Conservation (phyloP, 805 yeast genomes). For the Tetrapisispora namnaoensis region DNA sequence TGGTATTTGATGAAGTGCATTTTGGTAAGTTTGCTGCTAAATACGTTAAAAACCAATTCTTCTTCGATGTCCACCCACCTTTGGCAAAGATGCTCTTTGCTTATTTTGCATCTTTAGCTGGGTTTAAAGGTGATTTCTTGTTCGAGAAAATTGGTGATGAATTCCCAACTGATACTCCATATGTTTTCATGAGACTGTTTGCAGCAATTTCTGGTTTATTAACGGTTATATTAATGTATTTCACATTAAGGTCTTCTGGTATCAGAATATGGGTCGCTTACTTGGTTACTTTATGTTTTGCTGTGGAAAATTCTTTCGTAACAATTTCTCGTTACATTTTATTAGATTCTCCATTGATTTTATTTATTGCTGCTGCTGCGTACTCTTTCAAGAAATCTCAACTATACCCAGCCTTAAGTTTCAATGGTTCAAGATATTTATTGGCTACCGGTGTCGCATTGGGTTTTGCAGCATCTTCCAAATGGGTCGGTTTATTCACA, state of each 20-base stretch:
- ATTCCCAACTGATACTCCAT: slow-evolving; percentile 50
- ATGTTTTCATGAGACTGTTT: slow-evolving; percentile 55
- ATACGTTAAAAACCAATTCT: slow-evolving; percentile 54
- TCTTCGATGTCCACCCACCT: slow-evolving; percentile 74
- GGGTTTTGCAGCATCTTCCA: slow-evolving; percentile 64
- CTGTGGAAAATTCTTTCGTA: slow-evolving; percentile 54
- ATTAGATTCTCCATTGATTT: slow-evolving; percentile 64
- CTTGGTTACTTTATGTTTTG: slow-evolving; percentile 43
- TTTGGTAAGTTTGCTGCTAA: slow-evolving; percentile 89
- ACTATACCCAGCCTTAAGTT: slow-evolving; percentile 48
- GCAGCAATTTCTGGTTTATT: slow-evolving; percentile 61
- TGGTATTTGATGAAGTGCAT: slow-evolving; percentile 85
- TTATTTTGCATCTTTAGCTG: slow-evolving; percentile 53
- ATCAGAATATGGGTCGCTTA: slow-evolving; percentile 56
- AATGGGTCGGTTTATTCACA: slow-evolving; percentile 78
- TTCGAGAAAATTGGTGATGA: slow-evolving; percentile 55
- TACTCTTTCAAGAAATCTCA: slow-evolving; percentile 60
- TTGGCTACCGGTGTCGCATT: slow-evolving; percentile 52
- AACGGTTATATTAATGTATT: slow-evolving; percentile 53
- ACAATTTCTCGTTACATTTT: slow-evolving; percentile 68
- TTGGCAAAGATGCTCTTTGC: slow-evolving; percentile 66
- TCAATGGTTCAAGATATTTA: slow-evolving; percentile 48
- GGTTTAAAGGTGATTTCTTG: slow-evolving; percentile 59
- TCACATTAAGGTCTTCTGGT: slow-evolving; percentile 67
- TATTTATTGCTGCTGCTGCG: slow-evolving; percentile 64